Percentiles rank a stretch among this genome's conserved stretches.
These are phyloP conservation scores for Ulvella scutata DNA, from an alignment of 139 green algal species.

Conservation along the genomic window DNA sequence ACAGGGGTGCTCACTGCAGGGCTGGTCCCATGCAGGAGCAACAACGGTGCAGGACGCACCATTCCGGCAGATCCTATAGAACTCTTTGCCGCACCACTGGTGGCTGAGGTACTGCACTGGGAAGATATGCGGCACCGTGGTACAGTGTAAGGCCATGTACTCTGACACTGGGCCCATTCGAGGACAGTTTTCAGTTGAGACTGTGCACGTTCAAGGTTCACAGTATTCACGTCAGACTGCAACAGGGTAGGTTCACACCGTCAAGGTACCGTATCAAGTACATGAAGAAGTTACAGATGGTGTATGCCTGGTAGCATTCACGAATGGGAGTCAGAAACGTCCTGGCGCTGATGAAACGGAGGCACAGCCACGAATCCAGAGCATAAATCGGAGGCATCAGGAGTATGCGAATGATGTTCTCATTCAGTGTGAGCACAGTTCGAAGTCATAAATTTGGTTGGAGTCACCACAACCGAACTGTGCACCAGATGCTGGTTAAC, in stretches of 20 bases:
- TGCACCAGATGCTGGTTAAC: no score
- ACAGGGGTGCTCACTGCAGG: no score
- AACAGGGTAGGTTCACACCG: slow-evolving; percentile 5
- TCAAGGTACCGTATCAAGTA: slow-evolving; percentile 81
- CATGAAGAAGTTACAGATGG: slow-evolving; percentile 92
- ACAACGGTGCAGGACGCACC: no score
- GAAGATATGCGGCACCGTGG: not conserved
- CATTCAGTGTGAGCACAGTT: no score
- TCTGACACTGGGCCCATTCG: not conserved
- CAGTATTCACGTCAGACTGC: no score
- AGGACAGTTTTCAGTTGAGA: no score
- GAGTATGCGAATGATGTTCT: slow-evolving; percentile 78
- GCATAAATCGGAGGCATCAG: slow-evolving; percentile 72
- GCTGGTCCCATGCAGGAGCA: no score
- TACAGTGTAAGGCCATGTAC: not conserved
- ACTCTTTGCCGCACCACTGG: not conserved
- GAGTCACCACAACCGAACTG: no score
- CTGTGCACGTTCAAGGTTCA: no score
- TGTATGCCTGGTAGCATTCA: slow-evolving; percentile 88
- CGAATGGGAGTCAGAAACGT: slow-evolving; percentile 32
- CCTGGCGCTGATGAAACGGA: slow-evolving; percentile 30
- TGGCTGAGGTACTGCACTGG: not conserved
- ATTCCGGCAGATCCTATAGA: slow-evolving; percentile 2
- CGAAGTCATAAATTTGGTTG: no score
- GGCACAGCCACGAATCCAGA: slow-evolving; percentile 72